phyloP scores from a whole-genome alignment of 177 flowering plant species.

The Vitis hybrid region DNA sequence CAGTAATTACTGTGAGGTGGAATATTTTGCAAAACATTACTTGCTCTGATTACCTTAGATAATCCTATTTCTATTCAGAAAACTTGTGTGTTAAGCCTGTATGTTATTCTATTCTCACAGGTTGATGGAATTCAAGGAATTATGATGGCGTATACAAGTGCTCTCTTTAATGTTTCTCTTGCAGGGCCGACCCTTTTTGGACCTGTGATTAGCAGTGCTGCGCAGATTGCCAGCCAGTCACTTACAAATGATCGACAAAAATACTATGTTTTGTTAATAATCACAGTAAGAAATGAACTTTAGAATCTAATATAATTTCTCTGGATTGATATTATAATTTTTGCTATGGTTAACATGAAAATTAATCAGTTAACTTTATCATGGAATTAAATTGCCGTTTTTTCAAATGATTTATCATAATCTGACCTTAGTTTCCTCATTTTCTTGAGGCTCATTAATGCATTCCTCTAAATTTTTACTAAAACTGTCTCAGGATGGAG shows the following conservation, averaged over 20 bases:
- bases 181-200: slow-evolving; percentile 97
- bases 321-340: neutral
- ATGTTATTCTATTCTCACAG: slow-evolving; percentile 32
- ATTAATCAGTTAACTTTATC: neutral
- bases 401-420: neutral
- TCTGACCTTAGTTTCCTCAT: neutral
- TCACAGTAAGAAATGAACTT: slow-evolving; percentile 58
- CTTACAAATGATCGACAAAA: slow-evolving; percentile 53
- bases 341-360: neutral
- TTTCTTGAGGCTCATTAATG: neutral
- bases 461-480: slow-evolving; percentile 1
- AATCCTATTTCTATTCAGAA: neutral
- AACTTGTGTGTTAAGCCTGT: slow-evolving; percentile 4
- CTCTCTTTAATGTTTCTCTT: slow-evolving; percentile 76
- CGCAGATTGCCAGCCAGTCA: slow-evolving; percentile 69
- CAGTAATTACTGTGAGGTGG: slow-evolving; percentile 69
- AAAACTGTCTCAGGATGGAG: slow-evolving; percentile 71
- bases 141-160: slow-evolving; percentile 78
- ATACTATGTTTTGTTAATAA: slow-evolving; percentile 78
- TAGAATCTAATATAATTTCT: neutral
- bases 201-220: slow-evolving; percentile 71
- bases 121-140: slow-evolving; percentile 91
- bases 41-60: neutral
- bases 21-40: slow-evolving; percentile 1
- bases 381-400: neutral